A percentile compares a stretch with the other conserved stretches of the same genome.
Evolutionary conservation across 768 basidiomycete genomes (phyloP).

Genomic region (Pisolithus albus): DNA sequence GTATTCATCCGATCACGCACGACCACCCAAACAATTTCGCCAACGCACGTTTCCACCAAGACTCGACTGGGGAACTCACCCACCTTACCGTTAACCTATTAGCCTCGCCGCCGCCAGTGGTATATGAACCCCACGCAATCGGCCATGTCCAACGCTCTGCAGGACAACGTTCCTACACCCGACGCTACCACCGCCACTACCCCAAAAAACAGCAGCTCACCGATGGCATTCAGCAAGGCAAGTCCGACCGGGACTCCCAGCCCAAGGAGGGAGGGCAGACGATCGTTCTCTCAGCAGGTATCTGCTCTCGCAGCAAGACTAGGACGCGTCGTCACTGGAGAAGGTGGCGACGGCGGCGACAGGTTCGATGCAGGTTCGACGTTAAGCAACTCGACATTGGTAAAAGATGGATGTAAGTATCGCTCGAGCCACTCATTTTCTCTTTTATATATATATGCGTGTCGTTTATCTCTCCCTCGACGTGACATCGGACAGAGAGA

Average conservation of each 20-base stretch:
- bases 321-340: background rate
- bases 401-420: background rate
- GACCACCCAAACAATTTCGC: too few species aligned
- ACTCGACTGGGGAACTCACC: background rate
- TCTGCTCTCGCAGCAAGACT: constrained; percentile 7
- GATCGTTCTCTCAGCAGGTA: constrained; percentile 6
- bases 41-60: background rate
- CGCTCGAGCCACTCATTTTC: background rate
- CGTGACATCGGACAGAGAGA: too few species aligned
- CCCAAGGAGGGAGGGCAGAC: background rate
- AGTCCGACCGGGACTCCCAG: background rate
- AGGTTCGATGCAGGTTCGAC: background rate
- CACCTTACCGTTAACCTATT: background rate
- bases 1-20: too few species aligned
- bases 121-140: background rate
- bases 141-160: background rate
- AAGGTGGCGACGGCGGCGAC: background rate
- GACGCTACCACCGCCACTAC: too few species aligned
- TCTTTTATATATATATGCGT: too few species aligned
- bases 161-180: background rate
- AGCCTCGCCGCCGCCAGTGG: background rate
- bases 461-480: too few species aligned
- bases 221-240: background rate
- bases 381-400: background rate
- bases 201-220: background rate